A percentile compares a stretch with the other conserved stretches of the same genome.
Conservation (phyloP, 768 basidiomycete species). For the Psilocybe subaeruginosa region DNA sequence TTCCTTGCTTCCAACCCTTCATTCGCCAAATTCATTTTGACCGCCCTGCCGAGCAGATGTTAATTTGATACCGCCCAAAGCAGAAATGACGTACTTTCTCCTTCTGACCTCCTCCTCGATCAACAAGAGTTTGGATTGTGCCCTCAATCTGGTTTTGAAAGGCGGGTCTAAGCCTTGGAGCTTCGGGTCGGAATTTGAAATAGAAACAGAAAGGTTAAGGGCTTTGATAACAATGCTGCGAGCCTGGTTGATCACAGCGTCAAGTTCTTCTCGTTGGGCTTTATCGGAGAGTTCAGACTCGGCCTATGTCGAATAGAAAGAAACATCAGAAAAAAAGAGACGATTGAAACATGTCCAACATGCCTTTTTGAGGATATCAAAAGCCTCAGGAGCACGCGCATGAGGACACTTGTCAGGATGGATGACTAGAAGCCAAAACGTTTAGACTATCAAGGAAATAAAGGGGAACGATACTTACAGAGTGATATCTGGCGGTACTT, state of each 20-base stretch:
- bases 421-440: conserved; percentile 62
- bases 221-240: conserved; percentile 68
- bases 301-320: conserved; percentile 49
- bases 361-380: conserved; percentile 93
- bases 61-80: neutral
- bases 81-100: conserved; percentile 62
- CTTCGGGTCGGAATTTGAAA: conserved; percentile 58
- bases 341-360: conserved; percentile 4
- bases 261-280: conserved; percentile 78
- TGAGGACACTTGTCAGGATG: conserved; percentile 98
- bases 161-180: conserved; percentile 61
- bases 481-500: conserved; percentile 85
- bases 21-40: conserved; percentile 91
- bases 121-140: conserved; percentile 79
- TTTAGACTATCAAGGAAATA: neutral
- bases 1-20: conserved; percentile 92
- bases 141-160: conserved; percentile 67
- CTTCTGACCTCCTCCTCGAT: conserved; percentile 90
- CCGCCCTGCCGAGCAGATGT: conserved; percentile 49
- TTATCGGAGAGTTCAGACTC: conserved; percentile 83
- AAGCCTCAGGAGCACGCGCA: conserved; percentile 86
- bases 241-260: conserved; percentile 78
- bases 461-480: conserved; percentile 50
- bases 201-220: conserved; percentile 61
- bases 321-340: neutral